Evolutionary conservation across 768 basidiomycete genomes (phyloP).

Genomic region (Coprinopsis strossmayeri): DNA sequence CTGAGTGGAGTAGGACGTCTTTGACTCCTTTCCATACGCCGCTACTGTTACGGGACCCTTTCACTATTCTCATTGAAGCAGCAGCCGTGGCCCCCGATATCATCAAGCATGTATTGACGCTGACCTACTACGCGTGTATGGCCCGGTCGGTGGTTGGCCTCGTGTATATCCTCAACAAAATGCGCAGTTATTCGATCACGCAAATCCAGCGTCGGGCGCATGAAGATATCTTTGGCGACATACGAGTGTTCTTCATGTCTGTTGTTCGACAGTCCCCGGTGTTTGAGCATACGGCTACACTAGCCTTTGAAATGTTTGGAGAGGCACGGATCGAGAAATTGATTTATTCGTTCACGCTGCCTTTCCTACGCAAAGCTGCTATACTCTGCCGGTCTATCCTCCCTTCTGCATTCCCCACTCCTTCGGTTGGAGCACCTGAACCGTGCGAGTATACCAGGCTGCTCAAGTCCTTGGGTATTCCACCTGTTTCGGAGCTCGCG

Average conservation of each 20-base stretch:
- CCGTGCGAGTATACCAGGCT: constrained; percentile 76
- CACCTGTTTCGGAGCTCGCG: constrained; percentile 70
- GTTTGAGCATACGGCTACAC: constrained; percentile 77
- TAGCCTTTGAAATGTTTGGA: constrained; percentile 75
- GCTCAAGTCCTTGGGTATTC: constrained; percentile 68
- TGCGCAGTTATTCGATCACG: constrained; percentile 44
- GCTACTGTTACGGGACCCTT: constrained; percentile 82
- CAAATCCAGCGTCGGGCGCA: constrained; percentile 44
- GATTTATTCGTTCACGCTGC: constrained; percentile 82
- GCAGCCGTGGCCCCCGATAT: constrained; percentile 88
- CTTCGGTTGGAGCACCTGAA: constrained; percentile 30
- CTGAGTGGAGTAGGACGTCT: constrained; percentile 88
- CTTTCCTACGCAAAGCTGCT: constrained; percentile 84
- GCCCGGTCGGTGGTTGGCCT: constrained; percentile 82
- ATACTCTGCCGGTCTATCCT: constrained; percentile 77
- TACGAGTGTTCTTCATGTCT: constrained; percentile 87
- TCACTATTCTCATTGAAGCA: constrained; percentile 83
- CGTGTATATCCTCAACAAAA: constrained; percentile 75
- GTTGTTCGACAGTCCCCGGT: constrained; percentile 85
- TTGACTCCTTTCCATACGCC: constrained; percentile 81
- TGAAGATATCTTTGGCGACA: constrained; percentile 73
- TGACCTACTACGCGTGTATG: constrained; percentile 87
- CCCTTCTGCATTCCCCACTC: constrained; percentile 55
- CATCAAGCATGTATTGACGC: constrained; percentile 79
- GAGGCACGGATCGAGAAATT: constrained; percentile 82